These are phyloP conservation scores for Fusarium sororula DNA, from an alignment of 2,329 filamentous ascomycete genomes.

Conservation along the genomic window DNA sequence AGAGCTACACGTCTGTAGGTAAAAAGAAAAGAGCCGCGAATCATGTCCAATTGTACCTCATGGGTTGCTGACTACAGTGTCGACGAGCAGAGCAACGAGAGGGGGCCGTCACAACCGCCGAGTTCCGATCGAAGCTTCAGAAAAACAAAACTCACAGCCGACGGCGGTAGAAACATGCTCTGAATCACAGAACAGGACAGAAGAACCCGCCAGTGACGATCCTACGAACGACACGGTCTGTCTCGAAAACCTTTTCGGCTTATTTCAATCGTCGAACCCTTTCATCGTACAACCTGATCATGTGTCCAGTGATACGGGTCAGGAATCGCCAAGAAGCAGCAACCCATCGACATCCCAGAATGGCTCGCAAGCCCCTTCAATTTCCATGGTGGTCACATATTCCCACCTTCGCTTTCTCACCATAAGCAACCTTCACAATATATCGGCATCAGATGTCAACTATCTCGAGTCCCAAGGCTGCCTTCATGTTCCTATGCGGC, in stretches of 20 bases:
- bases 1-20: neutral
- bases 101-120: neutral
- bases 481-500: neutral
- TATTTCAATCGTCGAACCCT: neutral
- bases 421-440: neutral
- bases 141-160: neutral
- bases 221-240: neutral
- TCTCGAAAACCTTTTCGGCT: neutral
- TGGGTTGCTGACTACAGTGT: neutral
- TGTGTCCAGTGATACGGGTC: neutral
- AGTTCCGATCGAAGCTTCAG: neutral
- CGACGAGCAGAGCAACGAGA: neutral
- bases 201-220: neutral
- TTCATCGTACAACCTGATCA: neutral
- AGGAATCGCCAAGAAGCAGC: neutral
- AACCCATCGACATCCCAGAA: neutral
- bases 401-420: neutral
- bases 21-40: too few species aligned
- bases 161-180: neutral
- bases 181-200: neutral
- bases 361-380: neutral
- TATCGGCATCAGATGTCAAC: neutral
- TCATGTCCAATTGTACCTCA: neutral
- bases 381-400: neutral
- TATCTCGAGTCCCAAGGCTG: neutral